Base-by-base conservation (phyloP, 2,329 filamentous ascomycete species). In the Xylariaceae sp. region DNA sequence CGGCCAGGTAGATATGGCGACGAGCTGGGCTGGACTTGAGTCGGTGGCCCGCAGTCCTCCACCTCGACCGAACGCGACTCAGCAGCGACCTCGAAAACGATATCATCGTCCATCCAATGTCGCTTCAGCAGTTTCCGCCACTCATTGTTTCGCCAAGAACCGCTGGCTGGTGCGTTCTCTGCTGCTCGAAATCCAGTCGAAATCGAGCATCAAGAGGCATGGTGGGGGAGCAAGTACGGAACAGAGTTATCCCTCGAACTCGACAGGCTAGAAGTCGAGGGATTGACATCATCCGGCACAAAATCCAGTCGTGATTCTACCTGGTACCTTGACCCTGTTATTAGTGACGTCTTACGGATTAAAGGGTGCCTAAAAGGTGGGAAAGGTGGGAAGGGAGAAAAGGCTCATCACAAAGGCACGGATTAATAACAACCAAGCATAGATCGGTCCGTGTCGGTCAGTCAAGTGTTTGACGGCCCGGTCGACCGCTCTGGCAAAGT, bases 71-170 rank as follows among this genome's bases (percentile, higher is more conserved):
- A 13, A n/a, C 57, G 47, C 51, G 57, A 35, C 53, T 55, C 47
- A 62, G 50, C 30, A 60, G 60, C 17, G 60, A 59, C 53, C 58
- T 57, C 13, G 60, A 54, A 48, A 59, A 57, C 48, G 44, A 51
- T 56, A 57, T 61, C 62, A 64, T 64, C 17, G 55, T 62, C 35
- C 53, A 49, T 55, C 52, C 44, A 57, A 15, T 49, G 51, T 55
- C 56, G 45, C 23, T n/a, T 59, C 56, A 59, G 47, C n/a, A 53
- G 45, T 17, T n/a, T 59, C 56, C 59, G 47, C n/a, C 39, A 55
- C 51, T 55, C 61, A 63, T 63, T 13, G 11, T 56, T 6, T 23
- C 53, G 15, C 9, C 18, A 10, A 4, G 18, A 30, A 2, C 47
- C 47, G n/a, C 13, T 47, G 44, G 18, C 15, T 50, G 18, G 6